These are phyloP conservation scores for Crithidia mellificae DNA, from an alignment of 208 protist genomes.

Conservation along the genomic window DNA sequence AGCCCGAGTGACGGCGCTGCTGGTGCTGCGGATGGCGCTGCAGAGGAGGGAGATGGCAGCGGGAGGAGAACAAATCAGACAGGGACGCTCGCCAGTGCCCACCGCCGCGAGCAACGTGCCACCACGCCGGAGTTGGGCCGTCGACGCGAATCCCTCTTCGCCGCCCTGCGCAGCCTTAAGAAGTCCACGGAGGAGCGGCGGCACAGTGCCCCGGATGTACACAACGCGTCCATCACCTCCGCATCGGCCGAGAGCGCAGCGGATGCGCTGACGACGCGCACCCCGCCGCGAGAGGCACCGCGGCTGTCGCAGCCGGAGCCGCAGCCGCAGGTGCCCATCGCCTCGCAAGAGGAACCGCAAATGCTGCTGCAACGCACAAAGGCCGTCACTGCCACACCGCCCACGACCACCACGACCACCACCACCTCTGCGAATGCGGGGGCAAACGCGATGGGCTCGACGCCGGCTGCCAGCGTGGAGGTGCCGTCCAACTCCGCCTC, in stretches of 20 bases:
- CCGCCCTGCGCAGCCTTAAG: conserved; percentile 5
- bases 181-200: background rate
- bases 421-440: background rate
- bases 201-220: background rate
- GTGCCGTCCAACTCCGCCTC: conserved; percentile 1
- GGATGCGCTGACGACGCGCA: no score
- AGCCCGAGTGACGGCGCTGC: background rate
- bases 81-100: background rate
- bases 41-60: background rate
- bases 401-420: background rate
- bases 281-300: no score
- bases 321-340: conserved; percentile 1
- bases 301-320: no score
- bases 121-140: conserved; percentile 15
- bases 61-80: no score
- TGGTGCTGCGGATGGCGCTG: background rate
- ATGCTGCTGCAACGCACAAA: background rate
- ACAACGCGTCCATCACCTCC: background rate
- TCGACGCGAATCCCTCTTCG: conserved; percentile 15
- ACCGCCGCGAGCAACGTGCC: background rate
- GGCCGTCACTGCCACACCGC: background rate
- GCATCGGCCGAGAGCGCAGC: no score
- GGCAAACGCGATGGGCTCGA: background rate
- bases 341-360: background rate
- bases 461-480: background rate